Percentiles rank a stretch among this genome's conserved stretches.
These are phyloP conservation scores for Phytophthora podocarpi DNA, from an alignment of 352 stramenopile genomes.

Conservation along the genomic window DNA sequence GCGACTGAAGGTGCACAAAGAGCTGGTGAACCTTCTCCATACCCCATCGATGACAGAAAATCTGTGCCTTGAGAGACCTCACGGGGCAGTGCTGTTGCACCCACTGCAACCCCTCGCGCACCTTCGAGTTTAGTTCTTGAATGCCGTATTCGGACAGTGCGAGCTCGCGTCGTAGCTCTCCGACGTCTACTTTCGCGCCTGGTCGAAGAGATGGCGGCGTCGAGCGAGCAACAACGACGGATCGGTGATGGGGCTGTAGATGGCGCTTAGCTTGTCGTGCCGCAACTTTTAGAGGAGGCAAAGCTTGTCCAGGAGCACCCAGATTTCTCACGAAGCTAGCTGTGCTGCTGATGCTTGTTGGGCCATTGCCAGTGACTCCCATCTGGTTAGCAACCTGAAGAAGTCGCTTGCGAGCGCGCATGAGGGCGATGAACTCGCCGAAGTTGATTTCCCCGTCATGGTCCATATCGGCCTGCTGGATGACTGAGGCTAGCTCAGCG, in stretches of 20 bases:
- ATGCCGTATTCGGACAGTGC: constrained; percentile 80
- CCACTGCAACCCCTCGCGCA: constrained; percentile 86
- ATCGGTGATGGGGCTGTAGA: constrained; percentile 43
- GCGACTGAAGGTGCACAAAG: constrained; percentile 68
- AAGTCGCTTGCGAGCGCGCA: constrained; percentile 79
- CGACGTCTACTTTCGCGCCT: constrained; percentile 48
- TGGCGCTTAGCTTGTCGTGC: constrained; percentile 55
- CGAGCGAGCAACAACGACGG: constrained; percentile 44
- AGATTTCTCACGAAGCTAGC: constrained; percentile 9
- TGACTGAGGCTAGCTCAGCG: constrained; percentile 64
- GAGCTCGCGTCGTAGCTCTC: constrained; percentile 74
- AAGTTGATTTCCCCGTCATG: constrained; percentile 82
- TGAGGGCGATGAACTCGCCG: constrained; percentile 77
- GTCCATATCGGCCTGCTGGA: constrained; percentile 72
- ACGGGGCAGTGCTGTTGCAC: constrained; percentile 87
- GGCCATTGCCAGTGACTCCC: constrained; percentile 49
- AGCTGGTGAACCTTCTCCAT: constrained; percentile 84
- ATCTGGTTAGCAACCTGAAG: constrained; percentile 73
- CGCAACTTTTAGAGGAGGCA: constrained; percentile 70
- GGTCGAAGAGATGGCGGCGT: constrained; percentile 68
- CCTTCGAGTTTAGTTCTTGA: constrained; percentile 70
- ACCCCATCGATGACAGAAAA: constrained; percentile 87
- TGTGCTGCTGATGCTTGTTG: constrained; percentile 11
- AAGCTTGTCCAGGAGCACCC: constrained; percentile 12
- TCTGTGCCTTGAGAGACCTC: constrained; percentile 75